Conservation (phyloP, 345 rosid genomes). For the Cochlearia excelsa region DNA sequence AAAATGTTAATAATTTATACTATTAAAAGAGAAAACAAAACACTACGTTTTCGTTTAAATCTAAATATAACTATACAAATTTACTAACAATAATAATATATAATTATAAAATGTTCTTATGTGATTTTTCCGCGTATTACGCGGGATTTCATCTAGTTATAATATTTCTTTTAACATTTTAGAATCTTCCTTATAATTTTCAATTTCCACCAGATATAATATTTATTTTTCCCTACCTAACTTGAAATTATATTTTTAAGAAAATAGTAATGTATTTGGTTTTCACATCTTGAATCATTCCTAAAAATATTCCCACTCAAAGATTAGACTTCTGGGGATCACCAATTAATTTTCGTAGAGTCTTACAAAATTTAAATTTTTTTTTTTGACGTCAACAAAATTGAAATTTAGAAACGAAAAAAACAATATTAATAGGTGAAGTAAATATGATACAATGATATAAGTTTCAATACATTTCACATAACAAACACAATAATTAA, state of each 20-base stretch:
- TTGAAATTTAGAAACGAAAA: too few species aligned
- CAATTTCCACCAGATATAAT: slow-evolving; percentile 5
- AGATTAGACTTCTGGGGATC: not conserved
- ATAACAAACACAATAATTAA: not conserved
- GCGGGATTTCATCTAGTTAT: too few species aligned
- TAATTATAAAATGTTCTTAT: too few species aligned
- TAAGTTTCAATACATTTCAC: not conserved
- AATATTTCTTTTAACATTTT: not conserved
- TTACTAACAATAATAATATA: too few species aligned
- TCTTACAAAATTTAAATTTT: not conserved
- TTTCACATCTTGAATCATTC: not conserved
- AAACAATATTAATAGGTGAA: not conserved
- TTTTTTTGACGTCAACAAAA: not conserved
- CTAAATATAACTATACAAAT: too few species aligned
- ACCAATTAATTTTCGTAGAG: not conserved
- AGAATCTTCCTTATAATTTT: not conserved
- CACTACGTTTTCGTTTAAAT: too few species aligned
- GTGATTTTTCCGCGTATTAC: too few species aligned
- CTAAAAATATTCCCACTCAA: not conserved
- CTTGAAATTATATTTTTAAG: slow-evolving; percentile 1
- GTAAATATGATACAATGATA: not conserved
- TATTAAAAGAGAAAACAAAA: too few species aligned
- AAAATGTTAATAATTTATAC: too few species aligned
- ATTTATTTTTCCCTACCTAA: not conserved
- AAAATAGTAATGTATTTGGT: not conserved